Evolutionary conservation across 2,329 filamentous ascomycete genomes (phyloP).

Genomic region (Colletotrichum brevisporum): DNA sequence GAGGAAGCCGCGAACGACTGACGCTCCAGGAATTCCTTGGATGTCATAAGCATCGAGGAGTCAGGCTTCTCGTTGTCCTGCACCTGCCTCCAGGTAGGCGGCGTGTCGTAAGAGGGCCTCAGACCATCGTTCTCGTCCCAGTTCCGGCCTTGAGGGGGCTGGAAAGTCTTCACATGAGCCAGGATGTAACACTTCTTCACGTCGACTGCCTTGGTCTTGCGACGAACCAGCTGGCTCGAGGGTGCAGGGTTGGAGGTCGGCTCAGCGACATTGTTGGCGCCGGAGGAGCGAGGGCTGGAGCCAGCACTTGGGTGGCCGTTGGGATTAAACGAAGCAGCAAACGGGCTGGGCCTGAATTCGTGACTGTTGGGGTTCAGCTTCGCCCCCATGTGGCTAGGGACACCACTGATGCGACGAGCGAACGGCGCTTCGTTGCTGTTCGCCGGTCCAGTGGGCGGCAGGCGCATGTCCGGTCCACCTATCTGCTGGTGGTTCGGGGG

Average conservation of each 20-base stretch:
- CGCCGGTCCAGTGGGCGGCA: conserved; percentile 81
- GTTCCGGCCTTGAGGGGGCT: conserved; percentile 68
- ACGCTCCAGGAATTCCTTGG: conserved; percentile 84
- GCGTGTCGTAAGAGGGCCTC: conserved; percentile 85
- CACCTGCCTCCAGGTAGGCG: conserved; percentile 84
- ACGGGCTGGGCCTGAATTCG: conserved; percentile 90
- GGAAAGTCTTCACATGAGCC: conserved; percentile 66
- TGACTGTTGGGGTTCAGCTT: conserved; percentile 76
- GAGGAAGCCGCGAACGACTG: conserved; percentile 69
- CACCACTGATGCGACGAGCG: conserved; percentile 66
- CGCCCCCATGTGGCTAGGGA: conserved; percentile 65
- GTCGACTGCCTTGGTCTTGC: conserved; percentile 80
- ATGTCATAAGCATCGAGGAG: conserved; percentile 76
- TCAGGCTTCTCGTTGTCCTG: conserved; percentile 77
- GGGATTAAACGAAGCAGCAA: conserved; percentile 85
- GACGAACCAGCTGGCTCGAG: conserved; percentile 71
- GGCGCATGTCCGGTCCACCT: conserved; percentile 75
- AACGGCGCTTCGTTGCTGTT: conserved; percentile 67
- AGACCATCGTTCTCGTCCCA: conserved; percentile 87
- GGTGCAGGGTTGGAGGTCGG: conserved; percentile 42
- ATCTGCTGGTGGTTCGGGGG: conserved; percentile 63
- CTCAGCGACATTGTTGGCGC: conserved; percentile 62
- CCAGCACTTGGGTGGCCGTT: conserved; percentile 74
- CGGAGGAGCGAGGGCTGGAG: conserved; percentile 78
- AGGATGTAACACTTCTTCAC: conserved; percentile 76